Evolutionary conservation across 2,329 filamentous ascomycete genomes (phyloP).

Genomic region (Diaporthe nobilis): DNA sequence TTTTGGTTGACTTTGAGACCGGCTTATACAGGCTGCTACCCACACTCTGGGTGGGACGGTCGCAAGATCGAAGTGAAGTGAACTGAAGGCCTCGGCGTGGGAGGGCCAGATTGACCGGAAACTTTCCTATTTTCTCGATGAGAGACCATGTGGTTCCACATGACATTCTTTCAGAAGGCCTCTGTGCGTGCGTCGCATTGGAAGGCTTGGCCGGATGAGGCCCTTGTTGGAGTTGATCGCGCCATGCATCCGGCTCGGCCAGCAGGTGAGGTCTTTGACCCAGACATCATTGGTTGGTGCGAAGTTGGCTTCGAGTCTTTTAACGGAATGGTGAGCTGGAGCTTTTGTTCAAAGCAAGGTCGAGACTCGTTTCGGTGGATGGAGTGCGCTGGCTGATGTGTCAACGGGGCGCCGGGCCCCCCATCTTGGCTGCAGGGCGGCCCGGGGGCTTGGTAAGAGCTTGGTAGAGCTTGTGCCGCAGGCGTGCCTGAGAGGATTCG

Average conservation of each 20-base stretch:
- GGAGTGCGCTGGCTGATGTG: not conserved
- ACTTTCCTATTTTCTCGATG: not conserved
- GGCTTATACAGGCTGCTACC: not conserved
- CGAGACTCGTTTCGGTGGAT: not conserved
- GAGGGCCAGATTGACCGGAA: not conserved
- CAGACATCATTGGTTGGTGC: not conserved
- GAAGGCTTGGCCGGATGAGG: not conserved
- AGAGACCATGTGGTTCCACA: not conserved
- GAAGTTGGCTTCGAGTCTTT: not conserved
- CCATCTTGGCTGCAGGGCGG: constrained; percentile 27
- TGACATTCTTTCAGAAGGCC: not conserved
- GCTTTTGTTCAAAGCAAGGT: not conserved
- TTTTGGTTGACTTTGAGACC: no score
- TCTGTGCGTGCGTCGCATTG: not conserved
- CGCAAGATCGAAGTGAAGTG: not conserved
- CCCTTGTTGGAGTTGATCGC: not conserved
- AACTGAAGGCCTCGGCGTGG: not conserved
- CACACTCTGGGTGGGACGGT: not conserved
- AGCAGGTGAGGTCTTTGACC: not conserved
- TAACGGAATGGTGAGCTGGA: not conserved
- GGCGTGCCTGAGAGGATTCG: constrained; percentile 10
- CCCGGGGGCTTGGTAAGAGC: constrained; percentile 4
- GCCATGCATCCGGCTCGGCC: no score
- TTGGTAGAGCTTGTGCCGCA: constrained; percentile 22
- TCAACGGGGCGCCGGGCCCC: not conserved